Base-by-base conservation (phyloP, 768 basidiomycete genomes). In the Podaxis rugospora region DNA sequence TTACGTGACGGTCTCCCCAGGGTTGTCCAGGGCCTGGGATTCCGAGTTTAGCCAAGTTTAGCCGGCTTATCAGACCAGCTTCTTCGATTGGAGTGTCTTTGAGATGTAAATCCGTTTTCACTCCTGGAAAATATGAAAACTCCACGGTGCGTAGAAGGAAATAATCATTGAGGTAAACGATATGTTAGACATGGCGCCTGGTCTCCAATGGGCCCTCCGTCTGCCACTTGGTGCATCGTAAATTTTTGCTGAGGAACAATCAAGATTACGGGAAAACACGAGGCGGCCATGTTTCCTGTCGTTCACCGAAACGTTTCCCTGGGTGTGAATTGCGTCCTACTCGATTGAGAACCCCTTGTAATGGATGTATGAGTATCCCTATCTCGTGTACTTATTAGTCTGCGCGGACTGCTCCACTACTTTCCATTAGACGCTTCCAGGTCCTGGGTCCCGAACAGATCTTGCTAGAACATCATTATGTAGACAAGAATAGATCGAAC, bases 1-100 rank as follows among this genome's bases (percentile, higher is more conserved):
- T 54, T 54, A 54, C 52, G 52, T 54, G 35, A 54, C 52, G 5
- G n/a, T 14, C 32, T 10, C 52, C 35, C 49, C 55, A 57, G 46
- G 42, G 32, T 35, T 37, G 44, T 18, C 7, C 55, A n/a, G 44
- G 14, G 14, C 13, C 9, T 42, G 42, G 5, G 39, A 42, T 16
- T 11, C 54, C 40, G 44, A 6, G 6, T 47, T 44, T 27, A 9
- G 18, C 55, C 55, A 47, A 2, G 6, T 47, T 44, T 27, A 16
- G 18, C 55, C 55, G 46, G 5, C 40, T 56, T 56, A 57, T 57
- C 55, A 21, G 6, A 32, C 54, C 55, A 32, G 32, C 9, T 32
- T 32, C 32, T 32, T 13, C 40, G 23, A 21, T 13, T 55, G 5
- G 42, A 10, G 14, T 10, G 27, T 1, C 25, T 27, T 42, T 18